Evolutionary conservation across 2,329 filamentous ascomycete genomes (phyloP).

Genomic region (Talaromyces marneffei): DNA sequence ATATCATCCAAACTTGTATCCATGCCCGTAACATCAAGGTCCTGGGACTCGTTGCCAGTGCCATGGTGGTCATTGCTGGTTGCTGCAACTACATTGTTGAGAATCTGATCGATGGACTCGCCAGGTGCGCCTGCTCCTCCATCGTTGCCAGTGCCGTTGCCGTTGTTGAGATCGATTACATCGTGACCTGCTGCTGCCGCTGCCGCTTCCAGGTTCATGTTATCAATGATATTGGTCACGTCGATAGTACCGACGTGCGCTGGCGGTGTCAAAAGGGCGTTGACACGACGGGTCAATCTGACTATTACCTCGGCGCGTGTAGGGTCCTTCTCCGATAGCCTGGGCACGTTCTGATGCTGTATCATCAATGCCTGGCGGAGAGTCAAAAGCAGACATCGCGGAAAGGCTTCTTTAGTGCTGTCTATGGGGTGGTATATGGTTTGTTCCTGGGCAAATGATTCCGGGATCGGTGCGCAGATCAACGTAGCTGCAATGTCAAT

Average conservation of each 20-base stretch:
- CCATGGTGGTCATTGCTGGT: conserved; percentile 25
- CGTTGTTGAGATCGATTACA: conserved; percentile 29
- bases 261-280: conserved; percentile 34
- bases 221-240: conserved; percentile 39
- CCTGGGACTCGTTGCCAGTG: conserved; percentile 25
- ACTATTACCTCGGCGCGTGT: conserved; percentile 41
- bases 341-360: conserved; percentile 35
- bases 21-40: conserved; percentile 23
- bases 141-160: conserved; percentile 14
- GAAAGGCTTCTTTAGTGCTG: conserved; percentile 28
- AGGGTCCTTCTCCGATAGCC: conserved; percentile 40
- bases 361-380: conserved; percentile 38
- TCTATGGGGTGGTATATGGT: conserved; percentile 31
- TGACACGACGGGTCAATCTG: conserved; percentile 41
- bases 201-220: conserved; percentile 34
- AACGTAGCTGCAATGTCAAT: conserved; percentile 41
- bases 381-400: conserved; percentile 32
- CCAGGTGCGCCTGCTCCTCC: conserved; percentile 19
- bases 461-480: conserved; percentile 37
- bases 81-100: conserved; percentile 34
- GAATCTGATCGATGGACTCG: conserved; percentile 35
- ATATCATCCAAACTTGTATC: conserved; percentile 41
- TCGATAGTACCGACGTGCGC: conserved; percentile 38
- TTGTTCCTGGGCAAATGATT: conserved; percentile 37
- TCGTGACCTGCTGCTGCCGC: conserved; percentile 17